Evolutionary conservation across 805 yeast species (phyloP), one percentile per base, ranked within the genome.

Genomic region (Scheffersomyces spartinae): DNA sequence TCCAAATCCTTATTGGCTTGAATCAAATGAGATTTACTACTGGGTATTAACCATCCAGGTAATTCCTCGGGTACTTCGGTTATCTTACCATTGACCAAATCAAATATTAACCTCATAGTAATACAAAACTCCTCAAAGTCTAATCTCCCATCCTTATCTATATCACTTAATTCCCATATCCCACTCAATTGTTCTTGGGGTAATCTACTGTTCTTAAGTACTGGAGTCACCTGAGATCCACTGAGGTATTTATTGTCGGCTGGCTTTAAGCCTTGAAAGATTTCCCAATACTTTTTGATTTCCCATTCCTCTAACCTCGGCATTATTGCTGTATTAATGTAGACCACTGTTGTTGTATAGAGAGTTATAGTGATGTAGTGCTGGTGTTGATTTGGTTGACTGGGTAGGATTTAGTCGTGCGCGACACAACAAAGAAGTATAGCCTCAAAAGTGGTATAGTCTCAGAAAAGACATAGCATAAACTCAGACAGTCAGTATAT

Each of bases 51-150:
- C 97, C 97, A 88, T 23, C 69, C 73, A 2, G 99, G 99, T 30
- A 91, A 62, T 24, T 65, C 64, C 13, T 57, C 49, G 1, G 98
- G 98, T 5, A 86, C 61, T 11, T 58, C 51, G 10, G 63, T 39
- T 20, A 43, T 38, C 23, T 53, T 58, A 10, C 86, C 83, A 50
- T 91, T 86, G 28, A 91, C 88, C 47, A 79, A 51, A 47, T 91
- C 98, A 47, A 85, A 91, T 23, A 88, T 82, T 29, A 91, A 65
- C 39, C 97, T 68, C 99, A 91, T 91, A 26, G 96, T 88, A 35
- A 91, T 83, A 46, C 96, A 91, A 52, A 91, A 91, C 56, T 91
- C 99, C 54, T 91, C 99, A 49, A 91, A 91, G 52, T 91, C 99
- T 40, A 91, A 64, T 38, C 64, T 61, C 7, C 95, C 95, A 51